Conservation (phyloP, 768 basidiomycete genomes). For the Mycena albidolilacea region DNA sequence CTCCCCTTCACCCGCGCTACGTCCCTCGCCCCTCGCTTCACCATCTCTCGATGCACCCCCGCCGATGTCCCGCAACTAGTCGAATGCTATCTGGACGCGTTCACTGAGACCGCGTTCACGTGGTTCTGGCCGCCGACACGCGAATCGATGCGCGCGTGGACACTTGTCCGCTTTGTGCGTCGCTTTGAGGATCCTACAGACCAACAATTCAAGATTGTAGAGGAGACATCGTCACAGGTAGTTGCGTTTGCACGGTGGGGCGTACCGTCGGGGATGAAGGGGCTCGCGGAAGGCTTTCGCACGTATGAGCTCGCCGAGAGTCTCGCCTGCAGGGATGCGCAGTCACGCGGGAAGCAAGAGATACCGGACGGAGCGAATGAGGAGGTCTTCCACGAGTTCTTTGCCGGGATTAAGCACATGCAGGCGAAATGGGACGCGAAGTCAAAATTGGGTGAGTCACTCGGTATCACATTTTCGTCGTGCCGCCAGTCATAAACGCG, state of each 20-base stretch:
- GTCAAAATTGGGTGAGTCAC: constrained; percentile 2
- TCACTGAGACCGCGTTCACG: constrained; percentile 2
- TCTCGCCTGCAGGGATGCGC: constrained; percentile 5
- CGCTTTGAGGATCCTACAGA: constrained; percentile 1
- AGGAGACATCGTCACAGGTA: not conserved
- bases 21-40: constrained; percentile 1
- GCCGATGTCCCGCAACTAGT: not conserved
- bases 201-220: not conserved
- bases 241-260: not conserved
- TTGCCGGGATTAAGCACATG: constrained; percentile 2
- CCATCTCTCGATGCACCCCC: constrained; percentile 5
- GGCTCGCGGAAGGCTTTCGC: not conserved
- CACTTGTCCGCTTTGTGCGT: not conserved
- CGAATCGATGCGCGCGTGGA: constrained; percentile 5
- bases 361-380: not conserved
- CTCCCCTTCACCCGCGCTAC: not conserved
- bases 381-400: constrained; percentile 5
- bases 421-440: constrained; percentile 3
- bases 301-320: not conserved
- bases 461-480: not conserved
- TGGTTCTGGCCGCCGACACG: constrained; percentile 1
- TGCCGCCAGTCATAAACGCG: not conserved
- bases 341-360: not conserved
- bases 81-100: constrained; percentile 4
- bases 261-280: not conserved